A percentile compares a stretch with the other conserved stretches of the same genome.
phyloP scores from a whole-genome alignment of 345 rosid genomes.

The Hirschfeldia incana region DNA sequence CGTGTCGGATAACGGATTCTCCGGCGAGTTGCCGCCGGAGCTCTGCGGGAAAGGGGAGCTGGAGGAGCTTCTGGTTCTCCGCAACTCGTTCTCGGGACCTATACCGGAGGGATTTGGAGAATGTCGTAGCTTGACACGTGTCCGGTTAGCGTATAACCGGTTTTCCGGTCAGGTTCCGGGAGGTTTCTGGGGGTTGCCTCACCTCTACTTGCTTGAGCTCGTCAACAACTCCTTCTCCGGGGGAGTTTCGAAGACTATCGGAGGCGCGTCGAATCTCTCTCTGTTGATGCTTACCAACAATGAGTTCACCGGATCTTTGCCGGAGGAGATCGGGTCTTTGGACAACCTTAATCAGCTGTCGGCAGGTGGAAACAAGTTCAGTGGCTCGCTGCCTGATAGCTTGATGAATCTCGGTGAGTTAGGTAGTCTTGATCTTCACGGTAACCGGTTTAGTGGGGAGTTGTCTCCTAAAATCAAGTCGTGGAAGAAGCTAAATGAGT shows the following conservation, averaged over 20 bases:
- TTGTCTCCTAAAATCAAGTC: constrained; percentile 58
- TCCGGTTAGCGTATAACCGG: constrained; percentile 67
- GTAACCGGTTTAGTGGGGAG: constrained; percentile 68
- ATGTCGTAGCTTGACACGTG: constrained; percentile 69
- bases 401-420: constrained; percentile 59
- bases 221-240: constrained; percentile 68
- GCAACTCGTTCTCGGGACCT: constrained; percentile 67
- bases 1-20: constrained; percentile 64
- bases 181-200: constrained; percentile 91
- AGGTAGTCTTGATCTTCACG: constrained; percentile 74
- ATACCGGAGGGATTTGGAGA: constrained; percentile 59
- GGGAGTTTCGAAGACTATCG: constrained; percentile 54
- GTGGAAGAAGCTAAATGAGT: constrained; percentile 83
- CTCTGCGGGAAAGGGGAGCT: constrained; percentile 67
- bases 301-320: constrained; percentile 65
- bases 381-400: constrained; percentile 66
- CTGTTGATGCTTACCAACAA: constrained; percentile 62
- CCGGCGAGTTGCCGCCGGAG: constrained; percentile 62
- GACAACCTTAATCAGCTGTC: constrained; percentile 55
- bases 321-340: constrained; percentile 73
- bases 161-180: constrained; percentile 78
- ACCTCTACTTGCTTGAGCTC: constrained; percentile 70
- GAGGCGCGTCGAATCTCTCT: constrained; percentile 68
- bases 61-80: constrained; percentile 70
- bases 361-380: constrained; percentile 60